A percentile compares a stretch with the other conserved stretches of the same genome.
Evolutionary conservation across 2,329 filamentous ascomycete genomes (phyloP).

Genomic region (Blastomyces silverae): DNA sequence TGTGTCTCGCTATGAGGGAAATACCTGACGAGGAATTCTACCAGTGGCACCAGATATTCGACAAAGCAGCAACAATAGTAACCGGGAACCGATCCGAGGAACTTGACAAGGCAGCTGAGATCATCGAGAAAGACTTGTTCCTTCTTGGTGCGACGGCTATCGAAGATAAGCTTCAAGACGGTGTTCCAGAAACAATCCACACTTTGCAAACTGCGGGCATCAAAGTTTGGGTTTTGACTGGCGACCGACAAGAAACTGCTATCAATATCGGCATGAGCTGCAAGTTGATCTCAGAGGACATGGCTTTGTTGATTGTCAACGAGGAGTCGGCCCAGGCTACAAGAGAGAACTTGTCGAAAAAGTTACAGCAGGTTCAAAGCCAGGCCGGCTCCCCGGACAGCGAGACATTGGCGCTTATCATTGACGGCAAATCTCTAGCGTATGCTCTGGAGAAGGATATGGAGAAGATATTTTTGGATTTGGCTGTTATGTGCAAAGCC

Average conservation of each 20-base stretch:
- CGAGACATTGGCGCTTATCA: slow-evolving; percentile 71
- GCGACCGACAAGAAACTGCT: slow-evolving; percentile 94
- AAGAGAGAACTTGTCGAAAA: slow-evolving; percentile 84
- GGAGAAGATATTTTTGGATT: slow-evolving; percentile 86
- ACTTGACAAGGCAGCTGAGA: slow-evolving; percentile 90
- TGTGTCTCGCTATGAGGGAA: slow-evolving; percentile 92
- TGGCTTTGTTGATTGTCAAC: slow-evolving; percentile 95
- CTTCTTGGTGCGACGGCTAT: slow-evolving; percentile 94
- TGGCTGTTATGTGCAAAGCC: slow-evolving; percentile 96
- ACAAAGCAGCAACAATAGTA: slow-evolving; percentile 81
- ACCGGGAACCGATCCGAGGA: slow-evolving; percentile 89
- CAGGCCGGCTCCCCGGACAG: slow-evolving; percentile 67
- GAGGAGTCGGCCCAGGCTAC: slow-evolving; percentile 76
- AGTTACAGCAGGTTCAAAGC: slow-evolving; percentile 79
- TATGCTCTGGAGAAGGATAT: slow-evolving; percentile 88
- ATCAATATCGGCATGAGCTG: slow-evolving; percentile 99
- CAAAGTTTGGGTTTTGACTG: slow-evolving; percentile 97
- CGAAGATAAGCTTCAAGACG: slow-evolving; percentile 92
- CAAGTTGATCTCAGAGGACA: slow-evolving; percentile 96
- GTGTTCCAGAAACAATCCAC: slow-evolving; percentile 95
- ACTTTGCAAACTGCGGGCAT: slow-evolving; percentile 94
- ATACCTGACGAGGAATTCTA: slow-evolving; percentile 81
- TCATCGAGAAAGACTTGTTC: slow-evolving; percentile 88
- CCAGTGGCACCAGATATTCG: slow-evolving; percentile 80
- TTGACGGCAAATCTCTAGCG: slow-evolving; percentile 92